phyloP scores from a whole-genome alignment of 768 basidiomycete genomes.

The Collybia sp. region DNA sequence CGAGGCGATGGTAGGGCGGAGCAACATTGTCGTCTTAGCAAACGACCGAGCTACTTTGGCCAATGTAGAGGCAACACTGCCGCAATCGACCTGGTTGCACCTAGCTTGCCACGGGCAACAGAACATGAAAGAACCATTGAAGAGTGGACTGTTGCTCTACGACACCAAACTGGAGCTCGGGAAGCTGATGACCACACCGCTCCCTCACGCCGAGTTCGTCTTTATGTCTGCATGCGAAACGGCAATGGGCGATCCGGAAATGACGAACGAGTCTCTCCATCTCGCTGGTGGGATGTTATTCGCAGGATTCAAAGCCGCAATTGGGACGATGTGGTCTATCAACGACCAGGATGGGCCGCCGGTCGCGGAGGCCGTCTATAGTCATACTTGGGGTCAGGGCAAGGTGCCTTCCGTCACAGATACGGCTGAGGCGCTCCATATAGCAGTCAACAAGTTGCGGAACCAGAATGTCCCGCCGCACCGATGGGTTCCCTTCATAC shows the following conservation, averaged over 20 bases:
- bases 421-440: conserved; percentile 8
- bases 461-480: neutral
- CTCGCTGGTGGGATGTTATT: conserved; percentile 29
- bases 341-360: conserved; percentile 23
- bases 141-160: conserved; percentile 11
- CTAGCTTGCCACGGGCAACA: conserved; percentile 26
- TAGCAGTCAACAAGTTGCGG: conserved; percentile 5
- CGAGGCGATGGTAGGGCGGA: neutral
- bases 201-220: conserved; percentile 19
- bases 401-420: neutral
- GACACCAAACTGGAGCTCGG: conserved; percentile 10
- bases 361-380: conserved; percentile 13
- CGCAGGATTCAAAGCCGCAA: conserved; percentile 16
- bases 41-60: conserved; percentile 1
- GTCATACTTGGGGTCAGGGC: conserved; percentile 1
- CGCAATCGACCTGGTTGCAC: conserved; percentile 16
- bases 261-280: conserved; percentile 19
- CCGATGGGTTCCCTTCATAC: neutral
- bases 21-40: neutral
- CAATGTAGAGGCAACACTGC: conserved; percentile 4
- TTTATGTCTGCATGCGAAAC: conserved; percentile 38
- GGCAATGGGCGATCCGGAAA: conserved; percentile 19
- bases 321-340: conserved; percentile 36
- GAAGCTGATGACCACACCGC: conserved; percentile 9
- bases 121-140: conserved; percentile 13